A percentile compares a stretch with the other conserved stretches of the same genome.
phyloP scores from a whole-genome alignment of 1,284 basidiomycete species.

The Volvariella surrecta region DNA sequence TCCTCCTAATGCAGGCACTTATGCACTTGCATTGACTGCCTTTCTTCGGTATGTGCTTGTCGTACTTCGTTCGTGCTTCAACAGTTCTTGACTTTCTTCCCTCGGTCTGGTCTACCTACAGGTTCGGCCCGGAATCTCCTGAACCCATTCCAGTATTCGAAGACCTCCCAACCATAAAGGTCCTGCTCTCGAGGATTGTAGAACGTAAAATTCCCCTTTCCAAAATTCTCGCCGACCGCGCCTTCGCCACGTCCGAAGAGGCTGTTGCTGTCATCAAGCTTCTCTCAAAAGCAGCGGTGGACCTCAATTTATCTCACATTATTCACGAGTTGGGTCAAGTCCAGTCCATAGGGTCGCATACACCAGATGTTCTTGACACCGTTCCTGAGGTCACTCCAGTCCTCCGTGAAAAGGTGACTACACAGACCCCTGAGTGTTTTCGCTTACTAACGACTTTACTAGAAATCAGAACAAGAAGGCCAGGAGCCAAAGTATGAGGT shows the following conservation, averaged over 20 bases:
- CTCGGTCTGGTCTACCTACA: slow-evolving; percentile 12
- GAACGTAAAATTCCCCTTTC: slow-evolving; percentile 43
- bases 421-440: not conserved
- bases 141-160: slow-evolving; percentile 11
- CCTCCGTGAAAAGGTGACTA: slow-evolving; percentile 18
- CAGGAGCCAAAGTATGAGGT: slow-evolving; percentile 29
- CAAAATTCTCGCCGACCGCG: slow-evolving; percentile 49
- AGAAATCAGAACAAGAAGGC: slow-evolving; percentile 8
- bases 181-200: slow-evolving; percentile 40
- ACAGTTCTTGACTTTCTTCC: slow-evolving; percentile 1
- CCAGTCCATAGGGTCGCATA: slow-evolving; percentile 32
- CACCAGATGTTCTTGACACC: slow-evolving; percentile 34
- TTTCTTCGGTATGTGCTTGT: slow-evolving; percentile 35
- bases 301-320: slow-evolving; percentile 39
- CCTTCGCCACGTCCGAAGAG: slow-evolving; percentile 43
- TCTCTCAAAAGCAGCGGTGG: slow-evolving; percentile 53
- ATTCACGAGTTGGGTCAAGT: slow-evolving; percentile 50
- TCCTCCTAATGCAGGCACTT: slow-evolving; percentile 48
- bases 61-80: not conserved
- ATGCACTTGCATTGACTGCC: slow-evolving; percentile 55
- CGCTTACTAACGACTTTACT: not conserved
- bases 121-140: slow-evolving; percentile 30
- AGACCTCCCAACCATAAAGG: slow-evolving; percentile 18
- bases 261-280: slow-evolving; percentile 45
- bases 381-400: slow-evolving; percentile 57